A percentile compares a stretch with the other conserved stretches of the same genome.
phyloP scores from a whole-genome alignment of 2,329 filamentous ascomycete species.

The Pseudogymnoascus sp. region DNA sequence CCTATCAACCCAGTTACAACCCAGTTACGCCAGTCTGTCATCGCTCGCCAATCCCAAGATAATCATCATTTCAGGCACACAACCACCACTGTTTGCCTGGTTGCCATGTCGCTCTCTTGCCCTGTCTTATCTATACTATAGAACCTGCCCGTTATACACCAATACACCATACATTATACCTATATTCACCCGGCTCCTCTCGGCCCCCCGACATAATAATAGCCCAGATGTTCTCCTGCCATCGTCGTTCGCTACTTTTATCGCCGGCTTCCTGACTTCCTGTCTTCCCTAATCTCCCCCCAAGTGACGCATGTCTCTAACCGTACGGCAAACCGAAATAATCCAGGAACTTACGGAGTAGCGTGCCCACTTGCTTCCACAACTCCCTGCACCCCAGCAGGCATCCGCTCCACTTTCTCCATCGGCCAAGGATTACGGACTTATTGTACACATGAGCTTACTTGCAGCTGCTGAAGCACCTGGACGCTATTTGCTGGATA shows the following conservation, averaged over 20 bases:
- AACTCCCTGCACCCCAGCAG: conserved; percentile 5
- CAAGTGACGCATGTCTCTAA: conserved; percentile 8
- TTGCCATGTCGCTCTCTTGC: neutral
- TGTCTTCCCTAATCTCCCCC: neutral
- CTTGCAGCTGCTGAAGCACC: conserved; percentile 2
- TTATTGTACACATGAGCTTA: conserved; percentile 10
- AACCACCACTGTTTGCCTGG: neutral
- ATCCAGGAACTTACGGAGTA: conserved; percentile 7
- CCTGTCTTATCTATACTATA: conserved; percentile 5
- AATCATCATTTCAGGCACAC: conserved; percentile 8
- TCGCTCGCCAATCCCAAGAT: conserved; percentile 7
- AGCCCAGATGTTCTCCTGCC: neutral
- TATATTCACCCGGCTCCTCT: conserved; percentile 1
- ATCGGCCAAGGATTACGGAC: conserved; percentile 7
- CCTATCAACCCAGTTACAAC: neutral
- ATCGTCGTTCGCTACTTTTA: neutral
- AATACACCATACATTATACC: neutral
- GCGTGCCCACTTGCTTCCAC: conserved; percentile 8
- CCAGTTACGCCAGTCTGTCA: neutral
- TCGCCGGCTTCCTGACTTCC: neutral
- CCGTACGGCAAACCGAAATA: conserved; percentile 5
- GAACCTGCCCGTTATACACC: neutral
- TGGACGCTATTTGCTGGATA: conserved; percentile 6
- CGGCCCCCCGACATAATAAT: neutral
- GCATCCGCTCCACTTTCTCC: conserved; percentile 9